Evolutionary conservation across 2,329 filamentous ascomycete genomes (phyloP).

Genomic region (Davidsoniella neocaledoniae): DNA sequence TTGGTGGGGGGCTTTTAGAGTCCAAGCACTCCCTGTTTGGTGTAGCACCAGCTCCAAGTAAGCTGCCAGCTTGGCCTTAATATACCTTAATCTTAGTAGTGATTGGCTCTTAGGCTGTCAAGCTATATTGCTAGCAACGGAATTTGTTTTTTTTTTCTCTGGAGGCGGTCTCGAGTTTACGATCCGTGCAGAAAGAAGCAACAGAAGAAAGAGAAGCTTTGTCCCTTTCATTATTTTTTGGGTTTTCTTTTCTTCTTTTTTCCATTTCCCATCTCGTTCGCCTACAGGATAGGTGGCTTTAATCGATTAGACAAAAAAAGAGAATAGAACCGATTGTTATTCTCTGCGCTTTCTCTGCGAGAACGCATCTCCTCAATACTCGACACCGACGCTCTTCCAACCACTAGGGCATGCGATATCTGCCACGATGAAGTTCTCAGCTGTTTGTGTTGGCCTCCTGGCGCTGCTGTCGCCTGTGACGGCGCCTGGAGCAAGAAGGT

Average conservation of each 20-base stretch:
- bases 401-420: background rate
- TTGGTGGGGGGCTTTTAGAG: no score
- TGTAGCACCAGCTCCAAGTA: no score
- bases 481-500: conserved; percentile 75
- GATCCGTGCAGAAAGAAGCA: no score
- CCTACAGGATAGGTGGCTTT: conserved; percentile 24
- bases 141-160: background rate
- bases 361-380: background rate
- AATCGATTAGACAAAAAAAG: background rate
- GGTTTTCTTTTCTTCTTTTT: background rate
- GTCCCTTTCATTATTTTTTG: background rate
- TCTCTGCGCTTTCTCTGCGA: background rate
- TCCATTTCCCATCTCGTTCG: background rate
- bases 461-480: conserved; percentile 49
- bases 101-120: background rate
- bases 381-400: background rate
- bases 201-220: no score
- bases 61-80: no score
- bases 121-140: background rate
- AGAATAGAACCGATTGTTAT: background rate
- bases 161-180: background rate
- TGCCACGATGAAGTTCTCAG: conserved; percentile 52
- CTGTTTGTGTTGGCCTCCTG: conserved; percentile 52
- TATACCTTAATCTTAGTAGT: no score
- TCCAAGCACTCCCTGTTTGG: no score